phyloP scores from a whole-genome alignment of 2,329 filamentous ascomycete genomes.

The Zymoseptoria pseudotritici region DNA sequence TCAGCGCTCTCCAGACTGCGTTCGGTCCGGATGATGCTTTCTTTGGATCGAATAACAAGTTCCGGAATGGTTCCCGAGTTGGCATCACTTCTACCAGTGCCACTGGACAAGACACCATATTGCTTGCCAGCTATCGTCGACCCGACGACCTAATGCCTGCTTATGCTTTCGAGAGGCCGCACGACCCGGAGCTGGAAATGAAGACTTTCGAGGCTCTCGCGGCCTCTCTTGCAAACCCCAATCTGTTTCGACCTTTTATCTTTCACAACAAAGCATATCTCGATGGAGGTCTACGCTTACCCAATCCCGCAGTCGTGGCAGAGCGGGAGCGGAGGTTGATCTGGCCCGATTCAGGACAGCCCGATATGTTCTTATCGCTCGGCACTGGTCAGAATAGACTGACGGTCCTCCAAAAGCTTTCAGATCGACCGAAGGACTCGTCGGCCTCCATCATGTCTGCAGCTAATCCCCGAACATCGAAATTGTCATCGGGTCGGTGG shows the following conservation, averaged over 20 bases:
- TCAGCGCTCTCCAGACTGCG: conserved; percentile 32
- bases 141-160: conserved; percentile 20
- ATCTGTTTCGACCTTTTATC: conserved; percentile 46
- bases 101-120: conserved; percentile 33
- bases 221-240: conserved; percentile 45
- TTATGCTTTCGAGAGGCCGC: conserved; percentile 37
- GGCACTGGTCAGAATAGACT: conserved; percentile 30
- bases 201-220: conserved; percentile 47
- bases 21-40: conserved; percentile 31
- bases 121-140: conserved; percentile 42
- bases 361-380: conserved; percentile 30
- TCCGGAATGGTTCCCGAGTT: conserved; percentile 30
- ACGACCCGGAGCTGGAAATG: conserved; percentile 34
- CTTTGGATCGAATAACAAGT: conserved; percentile 19
- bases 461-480: not conserved
- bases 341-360: conserved; percentile 28
- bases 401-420: conserved; percentile 23
- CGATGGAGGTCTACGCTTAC: conserved; percentile 44
- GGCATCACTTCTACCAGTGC: conserved; percentile 38
- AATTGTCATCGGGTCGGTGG: conserved; percentile 17
- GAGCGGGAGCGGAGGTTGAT: conserved; percentile 37
- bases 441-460: conserved; percentile 2
- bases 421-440: conserved; percentile 17
- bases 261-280: conserved; percentile 42
- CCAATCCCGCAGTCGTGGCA: conserved; percentile 46